These are phyloP conservation scores for Achaetomium macrosporum DNA, from an alignment of 2,329 filamentous ascomycete genomes.

Conservation along the genomic window DNA sequence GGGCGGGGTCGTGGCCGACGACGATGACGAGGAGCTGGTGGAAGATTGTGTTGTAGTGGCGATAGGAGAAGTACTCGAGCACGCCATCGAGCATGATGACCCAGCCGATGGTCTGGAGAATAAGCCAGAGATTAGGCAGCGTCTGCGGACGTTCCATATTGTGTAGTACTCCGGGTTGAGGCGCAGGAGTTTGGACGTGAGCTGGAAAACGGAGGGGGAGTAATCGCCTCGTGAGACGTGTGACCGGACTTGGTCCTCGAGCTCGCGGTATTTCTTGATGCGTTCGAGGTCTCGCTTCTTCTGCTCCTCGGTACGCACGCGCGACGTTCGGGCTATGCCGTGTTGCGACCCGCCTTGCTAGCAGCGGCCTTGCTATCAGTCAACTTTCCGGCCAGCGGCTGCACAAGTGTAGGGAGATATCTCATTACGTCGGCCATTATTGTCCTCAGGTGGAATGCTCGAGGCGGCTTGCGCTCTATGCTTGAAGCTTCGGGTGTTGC, in stretches of 20 bases:
- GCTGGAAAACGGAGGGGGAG: constrained; percentile 53
- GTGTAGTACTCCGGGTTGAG: constrained; percentile 88
- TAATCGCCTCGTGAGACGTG: constrained; percentile 42
- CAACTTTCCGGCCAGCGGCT: constrained; percentile 14
- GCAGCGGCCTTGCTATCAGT: constrained; percentile 21
- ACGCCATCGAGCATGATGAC: constrained; percentile 50
- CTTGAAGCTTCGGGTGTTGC: not conserved
- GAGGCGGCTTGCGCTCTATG: not conserved
- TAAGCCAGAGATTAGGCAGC: constrained; percentile 55
- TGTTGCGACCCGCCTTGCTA: constrained; percentile 53
- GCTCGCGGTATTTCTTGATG: constrained; percentile 49
- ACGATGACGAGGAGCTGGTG: constrained; percentile 52
- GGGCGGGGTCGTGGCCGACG: constrained; percentile 46
- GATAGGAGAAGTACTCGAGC: constrained; percentile 47
- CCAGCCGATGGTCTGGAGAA: constrained; percentile 49
- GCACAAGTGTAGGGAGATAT: not conserved
- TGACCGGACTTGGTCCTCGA: constrained; percentile 18
- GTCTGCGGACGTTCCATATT: constrained; percentile 82
- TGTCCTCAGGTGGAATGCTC: not conserved
- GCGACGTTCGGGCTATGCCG: constrained; percentile 67
- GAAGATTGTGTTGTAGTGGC: constrained; percentile 56
- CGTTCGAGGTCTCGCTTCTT: constrained; percentile 59
- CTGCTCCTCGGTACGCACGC: constrained; percentile 61
- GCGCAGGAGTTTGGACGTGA: constrained; percentile 66
- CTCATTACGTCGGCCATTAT: constrained; percentile 25